Conservation (phyloP, 2,329 filamentous ascomycete species). For the Thielaviopsis euricoi region DNA sequence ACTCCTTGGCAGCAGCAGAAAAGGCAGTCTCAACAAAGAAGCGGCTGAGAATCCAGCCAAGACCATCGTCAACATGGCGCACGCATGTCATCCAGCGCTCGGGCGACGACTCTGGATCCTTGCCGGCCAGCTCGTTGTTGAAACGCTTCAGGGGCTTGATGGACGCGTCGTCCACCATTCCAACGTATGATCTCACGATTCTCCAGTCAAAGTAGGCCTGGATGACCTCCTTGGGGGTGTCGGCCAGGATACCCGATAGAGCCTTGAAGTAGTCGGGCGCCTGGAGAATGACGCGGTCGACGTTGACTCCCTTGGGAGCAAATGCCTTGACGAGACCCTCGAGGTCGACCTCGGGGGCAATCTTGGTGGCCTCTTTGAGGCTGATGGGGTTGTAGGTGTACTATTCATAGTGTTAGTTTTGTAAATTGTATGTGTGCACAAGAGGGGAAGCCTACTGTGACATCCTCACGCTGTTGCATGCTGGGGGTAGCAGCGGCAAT, state of each 20-base stretch:
- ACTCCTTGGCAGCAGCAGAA: slow-evolving; percentile 45
- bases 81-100: slow-evolving; percentile 55
- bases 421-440: neutral
- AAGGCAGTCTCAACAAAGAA: slow-evolving; percentile 58
- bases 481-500: slow-evolving; percentile 42
- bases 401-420: slow-evolving; percentile 14
- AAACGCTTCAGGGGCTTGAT: slow-evolving; percentile 44
- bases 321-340: slow-evolving; percentile 33
- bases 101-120: slow-evolving; percentile 41
- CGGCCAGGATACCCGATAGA: slow-evolving; percentile 36
- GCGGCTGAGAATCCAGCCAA: slow-evolving; percentile 53
- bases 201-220: slow-evolving; percentile 51
- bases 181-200: slow-evolving; percentile 34
- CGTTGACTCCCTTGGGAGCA: slow-evolving; percentile 16
- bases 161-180: slow-evolving; percentile 40
- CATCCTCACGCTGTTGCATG: slow-evolving; percentile 40
- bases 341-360: slow-evolving; percentile 40
- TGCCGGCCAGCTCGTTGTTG: slow-evolving; percentile 41
- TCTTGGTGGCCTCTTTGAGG: slow-evolving; percentile 34
- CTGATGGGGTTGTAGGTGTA: slow-evolving; percentile 51
- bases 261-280: slow-evolving; percentile 44
- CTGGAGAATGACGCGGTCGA: slow-evolving; percentile 38
- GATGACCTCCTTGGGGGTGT: slow-evolving; percentile 37
- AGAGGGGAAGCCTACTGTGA: slow-evolving; percentile 26
- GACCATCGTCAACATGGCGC: slow-evolving; percentile 34